Evolutionary conservation across 2,329 filamentous ascomycete genomes (phyloP), one percentile per base, ranked within the genome.

Genomic region (Calonectria crousiana): DNA sequence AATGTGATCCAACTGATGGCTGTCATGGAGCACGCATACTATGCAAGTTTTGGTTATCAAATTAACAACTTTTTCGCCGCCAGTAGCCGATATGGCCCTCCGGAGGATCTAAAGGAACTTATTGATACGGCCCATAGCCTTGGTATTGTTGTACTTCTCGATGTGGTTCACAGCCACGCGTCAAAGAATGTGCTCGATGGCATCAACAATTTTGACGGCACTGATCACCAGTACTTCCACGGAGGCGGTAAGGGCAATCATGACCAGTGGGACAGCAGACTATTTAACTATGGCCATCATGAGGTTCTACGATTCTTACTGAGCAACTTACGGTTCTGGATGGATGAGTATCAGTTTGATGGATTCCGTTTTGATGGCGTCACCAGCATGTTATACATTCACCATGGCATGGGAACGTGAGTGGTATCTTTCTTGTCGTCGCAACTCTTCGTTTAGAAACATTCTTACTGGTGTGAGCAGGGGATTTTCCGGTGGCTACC

Each of bases 1-100:
- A 98, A 99, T 83, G 94, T 96, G 69, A 98, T 99, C 79, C 97
- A 99, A 84, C 89, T 99, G 77, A 99, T 99, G 97, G 97, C 97
- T 58, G 90, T 99, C 82, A 99, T 99, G 96, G 97, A 99, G 84
- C 97, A 99, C 86, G 97, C 97, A 65, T 99, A 99, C 89, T 99
- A 99, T 84, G 97, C 97, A 81, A 98, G 96, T 82, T 99, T 99
- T 81, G 97, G 97, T 60, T 99, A 99, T 85, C 97, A 99, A 85
- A 92, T 99, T 86, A 99, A 98, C 88, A 98, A 94, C 85, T 99
- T 99, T 89, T 99, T 98, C 81, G 97, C 97, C 34, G 96, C 96
- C 16, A 98, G 96, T 85, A 98, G 96, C 84, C 93, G 97, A 76
- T 99, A 98, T 82, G 97, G 97, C 52, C 91, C 93, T 0, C 97